Evolutionary conservation across 2,329 filamentous ascomycete genomes (phyloP), one percentile per base, ranked within the genome.

Genomic region (Colletotrichum eremochloae): DNA sequence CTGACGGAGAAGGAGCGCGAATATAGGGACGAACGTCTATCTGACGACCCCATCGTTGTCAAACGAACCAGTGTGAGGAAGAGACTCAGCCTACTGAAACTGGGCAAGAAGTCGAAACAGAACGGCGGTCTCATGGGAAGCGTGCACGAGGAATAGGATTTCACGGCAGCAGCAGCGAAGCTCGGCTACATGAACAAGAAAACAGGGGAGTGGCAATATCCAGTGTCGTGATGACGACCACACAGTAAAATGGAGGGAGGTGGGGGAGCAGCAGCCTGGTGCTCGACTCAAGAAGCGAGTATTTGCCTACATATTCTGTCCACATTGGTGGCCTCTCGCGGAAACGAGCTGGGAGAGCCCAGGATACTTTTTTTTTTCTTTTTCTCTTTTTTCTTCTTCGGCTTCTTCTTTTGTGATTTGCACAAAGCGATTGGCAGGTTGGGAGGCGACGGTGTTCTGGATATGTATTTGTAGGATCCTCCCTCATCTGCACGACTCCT

Each of bases 71-170:
- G 91, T 70, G 89, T 97, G 75, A 90, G 92, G 82, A 96, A 94
- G 84, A 85, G 94, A 78, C 86, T 97, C 75, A 96, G 93, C 80
- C 85, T 95, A 77, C 85, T 97, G 78, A 93, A 92, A 80, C 86
- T 95, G 63, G 91, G 92, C 40, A 92, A 91, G 80, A 94, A 93
- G 83, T 84, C 84, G 57, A 90, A 88, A 78, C 91, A 90, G 80
- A 83, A 81, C 61, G 85, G 81, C 73, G 85, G 81, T 38, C 78
- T 82, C 72, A 89, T 89, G 87, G 84, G 84, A 65, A 87, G 86
- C 75, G 79, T 90, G 74, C 84, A 88, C 67, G 88, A 90, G 79
- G 88, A 90, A 80, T 88, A 84, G 82, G 69, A 77, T 66, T 75
- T 75, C 63, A 63, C 70, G 58, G 63, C 64, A 58, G 72, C 68